Evolutionary conservation across 2,329 filamentous ascomycete species (phyloP), one percentile per base, ranked within the genome.

Genomic region (Coccinonectria pachysandricola): DNA sequence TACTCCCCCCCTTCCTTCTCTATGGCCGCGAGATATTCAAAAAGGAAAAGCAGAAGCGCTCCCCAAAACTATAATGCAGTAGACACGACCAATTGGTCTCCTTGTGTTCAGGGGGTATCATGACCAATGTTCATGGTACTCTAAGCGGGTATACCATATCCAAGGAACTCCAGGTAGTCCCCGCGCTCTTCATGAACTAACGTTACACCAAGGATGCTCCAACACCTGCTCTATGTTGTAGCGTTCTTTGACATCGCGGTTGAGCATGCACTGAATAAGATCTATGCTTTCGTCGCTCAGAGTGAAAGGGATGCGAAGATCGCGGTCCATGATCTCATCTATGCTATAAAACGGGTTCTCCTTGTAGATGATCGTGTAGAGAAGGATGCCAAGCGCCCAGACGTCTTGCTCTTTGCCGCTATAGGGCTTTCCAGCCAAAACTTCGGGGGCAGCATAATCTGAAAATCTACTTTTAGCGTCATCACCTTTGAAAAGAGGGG

Each of bases 361-460:
- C 60, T 96, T 98, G 69, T 98, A 98, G 48, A 96, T 81, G 49
- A 98, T 95, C 15, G 91, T 98, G 63, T 98, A 98, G 9, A 98
- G 73, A 14, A 98, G 70, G 47, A 98, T 96, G 13, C 91, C 91
- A 10, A 98, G 69, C 1, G 91, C 91, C 91, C 91, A 98, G 15
- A 98, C 86, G 49, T 98, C 91, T 62, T 98, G 91, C 54, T 94
- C 88, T 57, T 92, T 94, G 48, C 91, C 91, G 40, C 81, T 75
- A 57, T 98, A 98, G 10, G 87, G 80, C 43, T 79, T 80, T 24
- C 91, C 91, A 31, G 86, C 86, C 24, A 98, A 70, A 28, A 98
- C 91, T 62, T 98, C 91, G n/a, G 91, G 91, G 6, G 91, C 91
- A 23, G 91, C 91, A 57, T 98, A 98, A 63, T 98, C 91, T 95